Evolutionary conservation across 1,139 yeast species (phyloP).

Genomic region (Yamadazyma membranifaciens): DNA sequence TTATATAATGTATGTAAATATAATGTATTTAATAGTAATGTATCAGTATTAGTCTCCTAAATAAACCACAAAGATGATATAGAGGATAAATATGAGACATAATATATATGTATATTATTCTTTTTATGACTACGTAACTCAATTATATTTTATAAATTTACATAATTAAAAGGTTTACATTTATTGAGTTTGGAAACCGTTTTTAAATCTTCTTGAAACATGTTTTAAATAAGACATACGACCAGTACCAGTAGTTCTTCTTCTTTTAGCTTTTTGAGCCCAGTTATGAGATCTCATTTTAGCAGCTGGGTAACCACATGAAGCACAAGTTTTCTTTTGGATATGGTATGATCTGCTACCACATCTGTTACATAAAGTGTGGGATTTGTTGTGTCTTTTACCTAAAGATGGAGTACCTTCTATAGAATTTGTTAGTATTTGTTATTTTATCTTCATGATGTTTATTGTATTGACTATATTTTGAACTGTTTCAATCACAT

Average conservation of each 20-base stretch:
- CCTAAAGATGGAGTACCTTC: conserved; percentile 99
- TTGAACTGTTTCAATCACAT: background rate
- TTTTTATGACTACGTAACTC: conserved; percentile 8
- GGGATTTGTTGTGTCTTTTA: conserved; percentile 99
- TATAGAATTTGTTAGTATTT: conserved; percentile 29
- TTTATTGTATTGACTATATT: no score
- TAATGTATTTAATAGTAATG: background rate
- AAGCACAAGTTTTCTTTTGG: conserved; percentile 98
- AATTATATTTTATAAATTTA: conserved; percentile 6
- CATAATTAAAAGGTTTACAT: conserved; percentile 6
- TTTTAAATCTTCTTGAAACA: conserved; percentile 97
- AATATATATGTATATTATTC: conserved; percentile 3
- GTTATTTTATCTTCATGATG: background rate
- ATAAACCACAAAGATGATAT: background rate
- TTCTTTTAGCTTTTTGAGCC: conserved; percentile 99
- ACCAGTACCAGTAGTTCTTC: conserved; percentile 99
- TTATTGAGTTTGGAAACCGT: conserved; percentile 83
- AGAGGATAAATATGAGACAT: background rate
- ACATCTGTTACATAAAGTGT: conserved; percentile 99
- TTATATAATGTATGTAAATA: background rate
- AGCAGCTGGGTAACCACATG: conserved; percentile 99
- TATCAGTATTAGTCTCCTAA: no score
- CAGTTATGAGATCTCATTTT: conserved; percentile 99
- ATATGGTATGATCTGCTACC: conserved; percentile 98
- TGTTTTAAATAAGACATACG: conserved; percentile 98